phyloP scores from a whole-genome alignment of 1,284 basidiomycete genomes.

The Vanrija pseudolonga region DNA sequence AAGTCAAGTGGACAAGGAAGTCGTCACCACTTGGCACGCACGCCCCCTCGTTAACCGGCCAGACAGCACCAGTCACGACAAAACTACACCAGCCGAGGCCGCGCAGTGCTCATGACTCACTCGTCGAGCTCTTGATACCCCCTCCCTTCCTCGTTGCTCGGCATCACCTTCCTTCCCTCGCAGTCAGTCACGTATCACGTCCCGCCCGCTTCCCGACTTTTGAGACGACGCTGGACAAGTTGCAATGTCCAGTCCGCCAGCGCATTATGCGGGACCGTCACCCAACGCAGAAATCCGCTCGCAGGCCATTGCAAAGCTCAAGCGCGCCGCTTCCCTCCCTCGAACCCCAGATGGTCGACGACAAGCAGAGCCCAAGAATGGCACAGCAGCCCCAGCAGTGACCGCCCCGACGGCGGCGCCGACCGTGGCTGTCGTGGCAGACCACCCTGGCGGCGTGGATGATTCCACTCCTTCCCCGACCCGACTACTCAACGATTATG shows the following conservation, averaged over 20 bases:
- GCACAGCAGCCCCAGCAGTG: constrained; percentile 51
- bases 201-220: constrained; percentile 7
- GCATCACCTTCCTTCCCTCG: neutral
- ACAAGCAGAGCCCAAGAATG: constrained; percentile 56
- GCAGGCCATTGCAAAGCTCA: constrained; percentile 79
- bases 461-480: constrained; percentile 4
- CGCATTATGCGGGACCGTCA: neutral
- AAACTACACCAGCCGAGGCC: too few relatives aligned
- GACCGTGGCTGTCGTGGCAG: neutral
- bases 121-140: neutral
- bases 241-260: neutral
- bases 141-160: neutral
- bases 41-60: too few relatives aligned
- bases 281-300: constrained; percentile 53
- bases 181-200: neutral
- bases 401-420: constrained; percentile 10
- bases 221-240: constrained; percentile 4
- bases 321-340: constrained; percentile 80
- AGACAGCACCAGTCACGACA: too few relatives aligned
- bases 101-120: neutral
- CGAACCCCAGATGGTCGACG: constrained; percentile 80
- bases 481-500: constrained; percentile 5
- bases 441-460: constrained; percentile 3
- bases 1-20: too few relatives aligned
- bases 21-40: too few relatives aligned